Evolutionary conservation across 768 basidiomycete genomes (phyloP), one percentile per base, ranked within the genome.

Genomic region (Coprinopsis cinerea): DNA sequence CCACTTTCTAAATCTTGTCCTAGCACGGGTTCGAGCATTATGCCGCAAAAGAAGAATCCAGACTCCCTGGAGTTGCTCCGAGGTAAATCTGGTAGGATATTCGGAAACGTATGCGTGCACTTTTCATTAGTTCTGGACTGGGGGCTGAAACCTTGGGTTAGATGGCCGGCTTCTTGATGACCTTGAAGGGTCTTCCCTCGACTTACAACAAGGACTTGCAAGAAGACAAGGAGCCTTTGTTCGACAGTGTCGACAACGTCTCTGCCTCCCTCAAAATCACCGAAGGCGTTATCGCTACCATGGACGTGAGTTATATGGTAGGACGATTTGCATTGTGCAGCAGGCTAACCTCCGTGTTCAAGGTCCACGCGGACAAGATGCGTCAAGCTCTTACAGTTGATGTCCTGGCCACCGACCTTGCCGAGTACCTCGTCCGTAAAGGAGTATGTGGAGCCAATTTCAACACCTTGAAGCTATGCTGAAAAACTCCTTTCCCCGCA

Each of bases 161-260:
- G 87, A 95, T 97, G 89, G 81, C 95, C 11, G 96, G 96, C 1
- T 96, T 98, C 70, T 71, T 97, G 70, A 92, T 98, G 88, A 94
- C 92, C 1, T 74, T 95, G 59, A 99, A 99, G 63, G 96, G 96
- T 25, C 71, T 98, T 39, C 96, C 96, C 13, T 96, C 95, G 17
- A 99, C 96, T 7, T 99, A 99, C 72, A 98, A 99, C 76, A 99
- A 99, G 67, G 96, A 99, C 69, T 72, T 99, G 39, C 96, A 98
- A 66, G 96, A 99, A 66, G 92, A 95, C 67, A 97, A 99, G 67
- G 96, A 99, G 61, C 94, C 96, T 1, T 69, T 99, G 48, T 98
- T 98, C 56, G 96, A 99, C 61, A 73, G 87, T 9, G 88, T 95
- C 13, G 92, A 94, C 61, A 97, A 88, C 32, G 66, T 96, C 35